phyloP scores from a whole-genome alignment of 2,329 filamentous ascomycete species.

The Thermomyces lanuginosus region DNA sequence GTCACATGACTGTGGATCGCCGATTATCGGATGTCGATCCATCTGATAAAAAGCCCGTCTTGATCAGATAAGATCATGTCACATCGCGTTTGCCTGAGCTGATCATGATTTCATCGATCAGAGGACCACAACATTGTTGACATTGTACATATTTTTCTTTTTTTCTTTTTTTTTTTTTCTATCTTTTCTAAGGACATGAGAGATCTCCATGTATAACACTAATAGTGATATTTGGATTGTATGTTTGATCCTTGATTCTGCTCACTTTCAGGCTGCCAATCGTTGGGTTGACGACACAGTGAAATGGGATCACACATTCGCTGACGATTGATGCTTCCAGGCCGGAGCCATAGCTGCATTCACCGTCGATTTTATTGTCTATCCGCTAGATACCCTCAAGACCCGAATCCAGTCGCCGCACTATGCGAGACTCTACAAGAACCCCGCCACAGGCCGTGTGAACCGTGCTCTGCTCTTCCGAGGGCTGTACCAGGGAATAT shows the following conservation, averaged over 20 bases:
- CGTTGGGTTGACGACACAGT: not conserved
- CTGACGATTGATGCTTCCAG: slow-evolving; percentile 27
- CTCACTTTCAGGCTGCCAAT: not conserved
- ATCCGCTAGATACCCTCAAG: slow-evolving; percentile 79
- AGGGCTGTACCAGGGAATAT: slow-evolving; percentile 75
- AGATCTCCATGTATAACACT: slow-evolving; percentile 32
- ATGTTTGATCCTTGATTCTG: slow-evolving; percentile 13
- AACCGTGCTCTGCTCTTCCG: slow-evolving; percentile 44
- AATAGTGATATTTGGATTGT: slow-evolving; percentile 43
- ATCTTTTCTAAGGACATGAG: slow-evolving; percentile 1
- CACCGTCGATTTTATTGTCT: slow-evolving; percentile 69
- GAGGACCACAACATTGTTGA: too few species aligned
- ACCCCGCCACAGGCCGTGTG: slow-evolving; percentile 38
- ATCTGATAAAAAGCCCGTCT: too few species aligned
- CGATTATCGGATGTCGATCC: too few species aligned
- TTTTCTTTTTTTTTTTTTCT: slow-evolving; percentile 2
- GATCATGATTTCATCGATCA: too few species aligned
- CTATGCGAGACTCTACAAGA: slow-evolving; percentile 50
- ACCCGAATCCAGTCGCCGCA: slow-evolving; percentile 68
- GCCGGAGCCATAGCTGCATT: slow-evolving; percentile 75
- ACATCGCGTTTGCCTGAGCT: too few species aligned
- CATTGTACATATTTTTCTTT: slow-evolving; percentile 3
- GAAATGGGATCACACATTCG: not conserved
- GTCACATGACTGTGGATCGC: too few species aligned
- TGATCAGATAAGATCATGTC: too few species aligned